Base-by-base conservation (phyloP, 306 rosid species). In the Vigna angularis region DNA sequence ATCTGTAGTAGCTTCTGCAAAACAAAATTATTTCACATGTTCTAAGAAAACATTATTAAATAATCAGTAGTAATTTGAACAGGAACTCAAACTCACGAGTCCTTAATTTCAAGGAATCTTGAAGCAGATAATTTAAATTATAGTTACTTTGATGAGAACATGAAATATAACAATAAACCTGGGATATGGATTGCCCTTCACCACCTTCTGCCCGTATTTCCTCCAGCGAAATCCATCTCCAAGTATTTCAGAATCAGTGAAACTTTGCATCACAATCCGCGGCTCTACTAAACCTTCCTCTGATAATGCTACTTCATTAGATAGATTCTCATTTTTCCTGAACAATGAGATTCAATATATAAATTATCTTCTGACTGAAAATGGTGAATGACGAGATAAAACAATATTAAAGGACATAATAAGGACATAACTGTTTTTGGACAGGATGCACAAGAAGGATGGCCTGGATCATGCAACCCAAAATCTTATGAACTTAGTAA, bases 131-230 rank as follows among this genome's bases (percentile, higher is more conserved):
- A 26, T 26, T 26, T 26, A 1, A 26, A 26, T 20, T 20, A 26
- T 26, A 2, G 28, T 26, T 26, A 26, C 28, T 26, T 26, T 26
- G 28, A 26, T 2, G 28, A 24, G 28, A 24, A 24, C 28, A 24
- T 24, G 28, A 36, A 26, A 59, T 44, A 50, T 73, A 30, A 30
- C 4, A 30, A 30, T 30, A 24, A 75, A 93, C 97, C 98, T 90
- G 83, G 96, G 97, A 83, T 87, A 85, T 82, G 96, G 93, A 86
- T 90, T 95, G 16, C 98, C 98, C 87, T 93, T 91, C 22, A 93
- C 98, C 82, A 95, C 93, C 70, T 95, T 95, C 90, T 95, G 98
- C 8, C 99, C 99, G 80, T 95, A 95, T 87, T 95, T 95, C 84
- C 98, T 93, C 99, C 99, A 95, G 73, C 97, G 98, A 78, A 89